Evolutionary conservation across 78 protist species (phyloP), one percentile per base, ranked within the genome.

Genomic region (Chrysochromulina tobinii): DNA sequence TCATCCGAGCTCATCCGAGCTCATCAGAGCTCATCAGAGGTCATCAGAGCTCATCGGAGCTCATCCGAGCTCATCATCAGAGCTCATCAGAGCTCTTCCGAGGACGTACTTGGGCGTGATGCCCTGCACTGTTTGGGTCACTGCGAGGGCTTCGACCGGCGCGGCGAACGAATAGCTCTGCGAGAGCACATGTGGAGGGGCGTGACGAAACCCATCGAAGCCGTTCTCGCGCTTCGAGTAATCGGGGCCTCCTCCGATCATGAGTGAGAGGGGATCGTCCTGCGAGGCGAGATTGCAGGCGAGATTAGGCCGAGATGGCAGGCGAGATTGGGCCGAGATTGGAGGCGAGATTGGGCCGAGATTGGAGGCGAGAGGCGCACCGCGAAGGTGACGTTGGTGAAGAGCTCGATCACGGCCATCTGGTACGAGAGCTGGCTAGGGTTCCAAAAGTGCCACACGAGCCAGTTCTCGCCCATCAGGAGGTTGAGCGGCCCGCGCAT

Each of bases 51-150:
- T 38, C 38, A 38, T 38, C 38, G 0, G 38, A 38, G 38, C 0
- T 38, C 38, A 38, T 38, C 38, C 0, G 38, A 38, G 38, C 38
- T 38, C 38, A 38, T 38, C 38, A 38, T 38, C 38, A 0, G 38
- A 38, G 38, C 38, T 38, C 38, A 38, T 38, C 38, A 38, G 38
- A n/a, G n/a, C n/a, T n/a, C n/a, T n/a, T n/a, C n/a, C n/a, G 38
- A 38, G 9, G 61, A 81, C 7, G 12, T 69, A 27, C 21, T 23
- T 11, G 27, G 91, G 77, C 50, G 92, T 89, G 92, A 89, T 89
- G 50, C 92, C 92, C 67, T 25, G 17, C 23, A 14, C 23, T 4
- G 92, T 89, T 20, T n/a, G 81, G 6, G 92, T 89, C 91, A 66
- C 0, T 14, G 54, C 73, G 25, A 89, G 3, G 51, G 92, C 81